Conservation (phyloP, 441 rosid species). For the Hypseocharis bilobata region DNA sequence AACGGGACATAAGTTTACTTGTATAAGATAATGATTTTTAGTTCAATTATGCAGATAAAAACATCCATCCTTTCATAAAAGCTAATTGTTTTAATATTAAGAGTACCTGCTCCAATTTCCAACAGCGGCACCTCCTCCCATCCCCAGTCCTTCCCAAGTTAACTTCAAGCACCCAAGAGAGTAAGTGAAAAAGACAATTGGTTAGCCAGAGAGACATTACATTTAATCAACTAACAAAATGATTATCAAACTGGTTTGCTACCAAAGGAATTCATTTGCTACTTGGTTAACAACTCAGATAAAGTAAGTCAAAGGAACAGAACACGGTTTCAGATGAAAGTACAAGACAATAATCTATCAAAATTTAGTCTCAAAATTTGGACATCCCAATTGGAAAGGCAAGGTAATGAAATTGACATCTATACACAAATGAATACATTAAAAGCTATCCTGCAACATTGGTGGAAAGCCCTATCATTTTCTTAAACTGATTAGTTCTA, state of each 20-base stretch:
- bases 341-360: too few relatives aligned
- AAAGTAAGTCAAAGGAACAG: background rate
- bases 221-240: background rate
- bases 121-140: slow-evolving; percentile 55
- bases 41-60: too few relatives aligned
- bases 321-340: too few relatives aligned
- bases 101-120: slow-evolving; percentile 79
- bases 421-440: background rate
- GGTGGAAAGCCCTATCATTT: background rate
- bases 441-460: background rate
- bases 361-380: background rate
- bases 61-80: background rate
- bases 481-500: background rate
- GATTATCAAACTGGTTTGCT: background rate
- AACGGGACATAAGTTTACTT: background rate
- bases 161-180: slow-evolving; percentile 37
- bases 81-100: background rate
- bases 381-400: background rate
- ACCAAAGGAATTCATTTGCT: background rate
- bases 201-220: slow-evolving; percentile 5
- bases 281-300: background rate
- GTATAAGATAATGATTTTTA: background rate
- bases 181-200: background rate
- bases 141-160: slow-evolving; percentile 83
- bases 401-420: background rate